These are phyloP conservation scores for Blastobotrys elegans DNA, from an alignment of 1,139 yeast genomes.

Conservation along the genomic window DNA sequence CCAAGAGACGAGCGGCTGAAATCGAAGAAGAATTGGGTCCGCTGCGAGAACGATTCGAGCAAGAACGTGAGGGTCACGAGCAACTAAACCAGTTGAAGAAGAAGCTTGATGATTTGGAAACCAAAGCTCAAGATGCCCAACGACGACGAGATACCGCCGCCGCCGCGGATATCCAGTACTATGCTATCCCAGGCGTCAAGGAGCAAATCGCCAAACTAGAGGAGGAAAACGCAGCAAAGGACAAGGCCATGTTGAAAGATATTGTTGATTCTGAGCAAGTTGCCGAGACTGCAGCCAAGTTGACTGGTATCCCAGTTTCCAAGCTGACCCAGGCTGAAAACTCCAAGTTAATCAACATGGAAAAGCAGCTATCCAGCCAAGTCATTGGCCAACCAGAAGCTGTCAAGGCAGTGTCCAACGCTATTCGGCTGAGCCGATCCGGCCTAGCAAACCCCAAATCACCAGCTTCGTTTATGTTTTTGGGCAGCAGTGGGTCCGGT, in stretches of 20 bases:
- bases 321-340: slow-evolving; percentile 95
- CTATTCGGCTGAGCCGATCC: slow-evolving; percentile 89
- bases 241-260: slow-evolving; percentile 69
- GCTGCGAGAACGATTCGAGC: slow-evolving; percentile 74
- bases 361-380: slow-evolving; percentile 67
- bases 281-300: slow-evolving; percentile 94
- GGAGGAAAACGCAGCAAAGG: slow-evolving; percentile 62
- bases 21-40: slow-evolving; percentile 84
- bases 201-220: slow-evolving; percentile 74
- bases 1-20: slow-evolving; percentile 73
- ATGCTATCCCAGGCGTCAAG: slow-evolving; percentile 91
- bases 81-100: slow-evolving; percentile 83
- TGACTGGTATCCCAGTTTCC: slow-evolving; percentile 98
- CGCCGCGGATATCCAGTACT: slow-evolving; percentile 91
- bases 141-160: slow-evolving; percentile 93
- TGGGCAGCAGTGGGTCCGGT: slow-evolving; percentile 97
- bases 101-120: slow-evolving; percentile 86
- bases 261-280: slow-evolving; percentile 92
- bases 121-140: slow-evolving; percentile 92
- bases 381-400: slow-evolving; percentile 98
- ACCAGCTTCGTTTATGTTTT: slow-evolving; percentile 91
- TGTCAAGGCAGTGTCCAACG: slow-evolving; percentile 92
- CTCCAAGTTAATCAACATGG: slow-evolving; percentile 90
- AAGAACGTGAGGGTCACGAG: slow-evolving; percentile 89
- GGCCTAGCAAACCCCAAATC: slow-evolving; percentile 94